Percentiles rank a stretch among this genome's conserved stretches.
These are phyloP conservation scores for Clonostachys sp. DNA, from an alignment of 2,329 filamentous ascomycete species.

Conservation along the genomic window DNA sequence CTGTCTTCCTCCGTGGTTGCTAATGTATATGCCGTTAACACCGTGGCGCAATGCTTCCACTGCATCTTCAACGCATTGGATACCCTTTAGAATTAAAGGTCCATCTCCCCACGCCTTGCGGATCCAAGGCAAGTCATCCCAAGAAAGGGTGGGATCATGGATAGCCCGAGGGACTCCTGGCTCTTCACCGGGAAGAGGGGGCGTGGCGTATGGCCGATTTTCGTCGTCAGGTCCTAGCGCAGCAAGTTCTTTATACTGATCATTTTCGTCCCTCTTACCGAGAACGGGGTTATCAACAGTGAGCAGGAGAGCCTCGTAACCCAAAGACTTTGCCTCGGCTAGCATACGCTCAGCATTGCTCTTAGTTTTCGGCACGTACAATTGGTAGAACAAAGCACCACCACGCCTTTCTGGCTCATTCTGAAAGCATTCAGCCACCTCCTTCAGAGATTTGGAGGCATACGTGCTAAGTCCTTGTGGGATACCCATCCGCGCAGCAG, in stretches of 20 bases:
- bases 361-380: slow-evolving; percentile 56
- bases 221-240: neutral
- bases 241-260: slow-evolving; percentile 16
- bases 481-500: too few relatives aligned
- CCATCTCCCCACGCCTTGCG: slow-evolving; percentile 57
- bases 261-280: slow-evolving; percentile 47
- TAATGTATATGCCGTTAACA: slow-evolving; percentile 31
- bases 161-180: slow-evolving; percentile 47
- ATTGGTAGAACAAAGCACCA: slow-evolving; percentile 46
- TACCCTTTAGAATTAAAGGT: slow-evolving; percentile 33
- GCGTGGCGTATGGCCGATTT: neutral
- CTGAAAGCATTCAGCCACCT: too few relatives aligned
- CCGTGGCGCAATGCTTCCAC: slow-evolving; percentile 25
- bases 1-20: slow-evolving; percentile 36
- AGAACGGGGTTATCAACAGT: slow-evolving; percentile 55
- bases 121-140: slow-evolving; percentile 56
- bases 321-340: slow-evolving; percentile 33
- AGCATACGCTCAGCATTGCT: slow-evolving; percentile 44
- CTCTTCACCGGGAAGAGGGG: slow-evolving; percentile 20
- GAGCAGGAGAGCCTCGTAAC: slow-evolving; percentile 49
- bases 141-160: slow-evolving; percentile 56
- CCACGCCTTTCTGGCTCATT: too few relatives aligned
- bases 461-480: too few relatives aligned
- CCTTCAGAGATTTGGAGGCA: too few relatives aligned
- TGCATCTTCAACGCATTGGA: slow-evolving; percentile 33